Evolutionary conservation across 23 red algal species (phyloP).

Genomic region (Agarophyton chilense): DNA sequence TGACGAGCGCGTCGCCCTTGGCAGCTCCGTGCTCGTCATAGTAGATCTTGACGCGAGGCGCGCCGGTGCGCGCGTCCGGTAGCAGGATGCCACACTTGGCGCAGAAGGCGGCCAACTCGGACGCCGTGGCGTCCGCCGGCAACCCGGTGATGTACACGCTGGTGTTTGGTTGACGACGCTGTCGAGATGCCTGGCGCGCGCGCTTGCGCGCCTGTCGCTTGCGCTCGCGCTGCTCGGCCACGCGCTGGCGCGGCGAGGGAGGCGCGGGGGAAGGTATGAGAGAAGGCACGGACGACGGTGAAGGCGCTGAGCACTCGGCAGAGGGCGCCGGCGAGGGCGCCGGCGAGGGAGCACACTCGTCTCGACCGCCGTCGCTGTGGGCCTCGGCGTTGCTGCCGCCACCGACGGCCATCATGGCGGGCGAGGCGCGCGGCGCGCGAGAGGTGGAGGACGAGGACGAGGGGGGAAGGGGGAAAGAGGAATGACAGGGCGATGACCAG

Average conservation of each 20-base stretch:
- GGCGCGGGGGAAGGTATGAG: not conserved
- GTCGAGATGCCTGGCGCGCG: not conserved
- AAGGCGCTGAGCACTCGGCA: not conserved
- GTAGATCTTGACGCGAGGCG: conserved; percentile 64
- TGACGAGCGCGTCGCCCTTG: conserved; percentile 76
- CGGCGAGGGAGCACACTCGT: not conserved
- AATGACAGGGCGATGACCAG: too few species aligned
- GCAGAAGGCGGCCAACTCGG: conserved; percentile 61
- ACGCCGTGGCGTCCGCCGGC: conserved; percentile 57
- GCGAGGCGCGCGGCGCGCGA: not conserved
- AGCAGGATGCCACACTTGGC: conserved; percentile 63
- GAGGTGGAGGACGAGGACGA: too few species aligned
- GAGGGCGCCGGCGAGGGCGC: not conserved
- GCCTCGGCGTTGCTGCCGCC: not conserved
- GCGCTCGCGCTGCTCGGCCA: conserved; percentile 26
- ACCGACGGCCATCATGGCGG: too few species aligned
- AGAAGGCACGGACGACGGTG: too few species aligned
- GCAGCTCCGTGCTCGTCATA: conserved; percentile 23
- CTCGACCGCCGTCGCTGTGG: not conserved
- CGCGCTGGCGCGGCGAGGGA: not conserved
- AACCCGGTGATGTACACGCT: conserved; percentile 71
- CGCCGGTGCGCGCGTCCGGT: conserved; percentile 39
- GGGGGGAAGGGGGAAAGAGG: too few species aligned
- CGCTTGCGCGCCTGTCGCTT: conserved; percentile 62
- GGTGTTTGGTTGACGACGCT: conserved; percentile 20